phyloP scores from a whole-genome alignment of 208 protist genomes.

The Acanthamoeba castellanii region DNA sequence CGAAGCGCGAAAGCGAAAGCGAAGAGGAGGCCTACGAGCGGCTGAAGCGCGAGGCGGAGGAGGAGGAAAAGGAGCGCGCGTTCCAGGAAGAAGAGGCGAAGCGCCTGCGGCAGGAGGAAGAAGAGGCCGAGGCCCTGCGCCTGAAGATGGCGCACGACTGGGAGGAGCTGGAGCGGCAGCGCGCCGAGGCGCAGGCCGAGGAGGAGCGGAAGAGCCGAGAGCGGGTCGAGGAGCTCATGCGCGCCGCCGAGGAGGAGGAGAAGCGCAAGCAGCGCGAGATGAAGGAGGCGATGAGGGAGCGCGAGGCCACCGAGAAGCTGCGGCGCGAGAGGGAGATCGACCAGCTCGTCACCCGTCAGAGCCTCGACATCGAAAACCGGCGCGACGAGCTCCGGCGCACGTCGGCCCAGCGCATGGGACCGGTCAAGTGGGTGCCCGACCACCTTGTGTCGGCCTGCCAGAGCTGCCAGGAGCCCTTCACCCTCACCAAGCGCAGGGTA shows the following conservation, averaged over 20 bases:
- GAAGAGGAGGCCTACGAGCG: constrained; percentile 27
- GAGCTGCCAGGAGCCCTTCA: constrained; percentile 52
- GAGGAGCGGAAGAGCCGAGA: not conserved
- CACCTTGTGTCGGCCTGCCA: constrained; percentile 13
- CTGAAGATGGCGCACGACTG: not conserved
- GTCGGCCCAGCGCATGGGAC: not conserved
- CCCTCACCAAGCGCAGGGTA: not conserved
- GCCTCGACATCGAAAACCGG: not conserved
- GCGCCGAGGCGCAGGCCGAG: not conserved
- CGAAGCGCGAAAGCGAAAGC: not conserved
- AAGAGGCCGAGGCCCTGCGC: not conserved
- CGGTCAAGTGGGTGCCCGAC: constrained; percentile 38
- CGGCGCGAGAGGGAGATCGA: constrained; percentile 7
- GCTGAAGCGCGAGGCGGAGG: constrained; percentile 2
- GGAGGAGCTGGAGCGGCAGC: not conserved
- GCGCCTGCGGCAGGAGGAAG: not conserved
- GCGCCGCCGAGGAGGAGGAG: not conserved
- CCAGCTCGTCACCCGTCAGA: constrained; percentile 6
- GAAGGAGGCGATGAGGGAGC: not conserved
- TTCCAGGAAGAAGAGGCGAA: not conserved
- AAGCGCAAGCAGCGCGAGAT: not conserved
- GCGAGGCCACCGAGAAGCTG: not conserved
- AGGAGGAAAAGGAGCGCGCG: not conserved
- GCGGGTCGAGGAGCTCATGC: not conserved
- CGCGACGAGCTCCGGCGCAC: not conserved